These are phyloP conservation scores for Ceratobasidium sp. DNA, from an alignment of 1,284 basidiomycete species.

Conservation along the genomic window DNA sequence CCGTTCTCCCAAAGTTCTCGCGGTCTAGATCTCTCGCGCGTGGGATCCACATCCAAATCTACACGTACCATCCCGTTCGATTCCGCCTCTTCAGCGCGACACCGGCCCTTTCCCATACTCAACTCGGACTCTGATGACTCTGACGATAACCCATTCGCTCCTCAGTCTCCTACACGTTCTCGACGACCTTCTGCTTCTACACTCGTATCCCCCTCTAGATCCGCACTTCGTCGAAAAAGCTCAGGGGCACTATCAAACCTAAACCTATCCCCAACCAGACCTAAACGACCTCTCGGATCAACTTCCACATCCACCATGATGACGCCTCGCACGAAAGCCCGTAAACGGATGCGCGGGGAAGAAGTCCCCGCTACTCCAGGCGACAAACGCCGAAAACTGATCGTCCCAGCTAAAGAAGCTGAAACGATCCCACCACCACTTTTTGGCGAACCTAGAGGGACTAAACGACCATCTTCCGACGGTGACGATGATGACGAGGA, in stretches of 20 bases:
- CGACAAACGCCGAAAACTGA: constrained; percentile 45
- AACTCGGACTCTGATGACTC: constrained; percentile 21
- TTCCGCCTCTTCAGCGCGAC: constrained; percentile 9
- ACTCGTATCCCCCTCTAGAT: constrained; percentile 25
- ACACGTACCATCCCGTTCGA: constrained; percentile 37
- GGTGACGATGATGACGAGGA: constrained; percentile 38
- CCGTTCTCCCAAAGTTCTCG: constrained; percentile 30
- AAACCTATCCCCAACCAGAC: constrained; percentile 31
- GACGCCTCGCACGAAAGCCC: constrained; percentile 49
- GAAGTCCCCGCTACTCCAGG: constrained; percentile 49
- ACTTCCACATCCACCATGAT: constrained; percentile 1
- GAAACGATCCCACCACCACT: constrained; percentile 2
- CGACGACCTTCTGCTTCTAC: constrained; percentile 13
- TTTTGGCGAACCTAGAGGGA: constrained; percentile 33
- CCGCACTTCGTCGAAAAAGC: constrained; percentile 4
- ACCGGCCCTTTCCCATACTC: neutral
- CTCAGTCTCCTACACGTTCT: constrained; percentile 21
- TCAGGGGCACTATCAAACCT: neutral
- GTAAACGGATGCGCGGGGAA: constrained; percentile 50
- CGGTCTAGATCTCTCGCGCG: constrained; percentile 8
- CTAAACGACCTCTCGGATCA: constrained; percentile 6
- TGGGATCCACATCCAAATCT: constrained; percentile 32
- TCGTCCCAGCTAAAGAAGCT: neutral
- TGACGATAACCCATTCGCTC: constrained; percentile 23
- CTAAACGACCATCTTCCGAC: constrained; percentile 40